These are phyloP conservation scores for Puccinia triticina DNA, from an alignment of 1,284 basidiomycete genomes.

Conservation along the genomic window DNA sequence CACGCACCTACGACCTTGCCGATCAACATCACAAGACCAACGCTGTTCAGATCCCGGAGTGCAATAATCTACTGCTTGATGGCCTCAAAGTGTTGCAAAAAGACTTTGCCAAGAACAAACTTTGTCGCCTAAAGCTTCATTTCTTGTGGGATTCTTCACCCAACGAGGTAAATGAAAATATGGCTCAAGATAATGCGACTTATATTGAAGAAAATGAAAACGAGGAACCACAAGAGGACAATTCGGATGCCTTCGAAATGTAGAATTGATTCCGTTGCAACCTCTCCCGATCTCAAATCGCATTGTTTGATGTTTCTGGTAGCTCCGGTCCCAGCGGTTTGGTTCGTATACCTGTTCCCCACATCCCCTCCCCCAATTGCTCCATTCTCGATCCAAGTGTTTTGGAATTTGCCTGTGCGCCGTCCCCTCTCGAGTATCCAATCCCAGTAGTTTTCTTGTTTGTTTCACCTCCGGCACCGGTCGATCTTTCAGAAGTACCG, in stretches of 20 bases:
- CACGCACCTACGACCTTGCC: neutral
- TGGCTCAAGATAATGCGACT: neutral
- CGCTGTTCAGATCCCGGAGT: neutral
- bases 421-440: too few relatives aligned
- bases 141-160: neutral
- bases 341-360: too few relatives aligned
- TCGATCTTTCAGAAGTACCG: too few relatives aligned
- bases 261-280: too few relatives aligned
- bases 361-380: too few relatives aligned
- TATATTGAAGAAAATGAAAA: neutral
- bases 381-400: too few relatives aligned
- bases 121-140: neutral
- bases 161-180: neutral
- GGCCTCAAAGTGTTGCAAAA: neutral
- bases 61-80: neutral
- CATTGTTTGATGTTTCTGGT: too few relatives aligned
- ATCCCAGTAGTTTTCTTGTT: too few relatives aligned
- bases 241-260: neutral
- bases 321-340: too few relatives aligned
- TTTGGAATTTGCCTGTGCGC: too few relatives aligned
- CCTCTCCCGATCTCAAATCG: too few relatives aligned
- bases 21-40: neutral
- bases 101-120: neutral
- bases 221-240: neutral
- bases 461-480: too few relatives aligned